These are phyloP conservation scores for Monascus ruber DNA, from an alignment of 2,329 filamentous ascomycete species.

Conservation along the genomic window DNA sequence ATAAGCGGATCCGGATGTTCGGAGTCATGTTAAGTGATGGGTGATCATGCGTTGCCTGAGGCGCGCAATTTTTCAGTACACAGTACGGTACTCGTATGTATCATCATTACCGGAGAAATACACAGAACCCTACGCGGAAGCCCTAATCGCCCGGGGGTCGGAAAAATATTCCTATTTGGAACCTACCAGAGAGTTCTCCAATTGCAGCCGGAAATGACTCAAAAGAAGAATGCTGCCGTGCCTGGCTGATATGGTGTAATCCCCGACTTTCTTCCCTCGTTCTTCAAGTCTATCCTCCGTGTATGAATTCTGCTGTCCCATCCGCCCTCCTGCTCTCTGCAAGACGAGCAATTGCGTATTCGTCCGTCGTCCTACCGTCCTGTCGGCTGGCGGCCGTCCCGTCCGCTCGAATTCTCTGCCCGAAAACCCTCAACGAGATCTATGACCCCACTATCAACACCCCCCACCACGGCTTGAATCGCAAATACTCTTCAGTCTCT, in stretches of 20 bases:
- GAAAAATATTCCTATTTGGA: too few relatives aligned
- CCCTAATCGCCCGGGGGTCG: too few relatives aligned
- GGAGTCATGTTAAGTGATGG: too few relatives aligned
- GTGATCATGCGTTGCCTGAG: too few relatives aligned
- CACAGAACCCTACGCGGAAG: too few relatives aligned
- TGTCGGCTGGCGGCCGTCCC: conserved; percentile 7
- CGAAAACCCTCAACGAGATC: conserved; percentile 2
- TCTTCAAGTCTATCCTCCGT: conserved; percentile 7
- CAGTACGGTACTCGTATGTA: too few relatives aligned
- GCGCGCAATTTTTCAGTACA: too few relatives aligned
- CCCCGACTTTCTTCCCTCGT: neutral
- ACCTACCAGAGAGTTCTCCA: too few relatives aligned
- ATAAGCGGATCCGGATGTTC: too few relatives aligned
- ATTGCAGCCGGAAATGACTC: neutral
- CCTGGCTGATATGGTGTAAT: too few relatives aligned
- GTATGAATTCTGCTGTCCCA: conserved; percentile 17
- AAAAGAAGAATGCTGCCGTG: neutral
- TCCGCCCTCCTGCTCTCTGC: conserved; percentile 14
- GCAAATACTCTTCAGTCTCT: neutral
- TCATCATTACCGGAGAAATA: too few relatives aligned
- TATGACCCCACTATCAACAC: neutral
- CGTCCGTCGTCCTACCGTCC: conserved; percentile 6
- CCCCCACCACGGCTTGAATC: too few relatives aligned
- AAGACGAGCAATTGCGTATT: conserved; percentile 18
- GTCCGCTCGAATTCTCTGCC: conserved; percentile 2